Base-by-base conservation (phyloP, 2,329 filamentous ascomycete species). In the Cladophialophora chaetospira region DNA sequence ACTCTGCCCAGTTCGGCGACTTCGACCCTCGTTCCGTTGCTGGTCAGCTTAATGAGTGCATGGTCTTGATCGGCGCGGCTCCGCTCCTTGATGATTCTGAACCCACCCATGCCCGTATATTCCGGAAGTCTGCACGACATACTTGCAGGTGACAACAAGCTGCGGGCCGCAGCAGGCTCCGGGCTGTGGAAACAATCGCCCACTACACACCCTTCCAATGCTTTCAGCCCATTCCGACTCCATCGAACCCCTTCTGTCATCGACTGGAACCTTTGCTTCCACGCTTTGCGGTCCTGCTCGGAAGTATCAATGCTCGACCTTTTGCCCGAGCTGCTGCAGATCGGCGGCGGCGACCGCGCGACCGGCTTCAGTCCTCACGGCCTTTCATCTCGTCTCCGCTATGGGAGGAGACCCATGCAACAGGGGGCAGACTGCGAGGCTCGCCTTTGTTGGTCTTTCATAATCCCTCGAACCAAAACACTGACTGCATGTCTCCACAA, bases 111-210 rank as follows among this genome's bases (percentile, higher is more conserved):
- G 35, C 47, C 46, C 42, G 47, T 40, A 28, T 44, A 23, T 55
- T 51, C 45, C 48, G 52, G 50, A 49, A 31, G 15, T 49, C 53
- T 55, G 54, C 60, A 62, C 57, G 50, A 62, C 60, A 62, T 58
- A 60, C 49, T 59, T 57, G 57, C 54, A 61, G 53, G 42, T 57
- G 57, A 47, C 52, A 58, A 46, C 33, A 59, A 44, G 44, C 55
- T 57, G 31, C 56, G 60, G 60, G 53, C 60, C 57, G 57, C 45
- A 36, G 42, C 51, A 38, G 35, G 11, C 44, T 57, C 28, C 47
- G 48, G 45, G n/a, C 28, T 40, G 25, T 51, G 48, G 48, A 42
- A 51, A 43, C 48, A 51, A 38, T 40, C 33, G 48, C 29, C 23
- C 36, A 21, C 35, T 26, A 5, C 31, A 5, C 26, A 11, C 5